phyloP scores from a whole-genome alignment of 805 yeast genomes.

The Spathaspora arborariae region DNA sequence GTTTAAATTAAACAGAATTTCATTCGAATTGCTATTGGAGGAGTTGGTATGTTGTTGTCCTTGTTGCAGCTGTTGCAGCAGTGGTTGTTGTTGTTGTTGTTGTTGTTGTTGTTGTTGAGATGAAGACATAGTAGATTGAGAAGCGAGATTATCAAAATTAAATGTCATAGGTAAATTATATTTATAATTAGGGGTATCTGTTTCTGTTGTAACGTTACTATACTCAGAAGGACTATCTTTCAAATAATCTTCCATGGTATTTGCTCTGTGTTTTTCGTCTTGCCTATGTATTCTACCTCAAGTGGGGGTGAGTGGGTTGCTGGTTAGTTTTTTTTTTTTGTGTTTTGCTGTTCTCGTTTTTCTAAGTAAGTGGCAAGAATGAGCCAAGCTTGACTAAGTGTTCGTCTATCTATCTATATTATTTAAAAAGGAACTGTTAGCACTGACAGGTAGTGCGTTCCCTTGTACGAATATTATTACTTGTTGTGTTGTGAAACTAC shows the following conservation, averaged over 20 bases:
- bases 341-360: not conserved
- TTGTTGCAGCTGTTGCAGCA: no score
- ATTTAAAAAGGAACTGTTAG: not conserved
- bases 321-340: not conserved
- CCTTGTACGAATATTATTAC: not conserved
- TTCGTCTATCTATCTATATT: not conserved
- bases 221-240: slow-evolving; percentile 12
- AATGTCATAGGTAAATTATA: slow-evolving; percentile 2
- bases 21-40: slow-evolving; percentile 1
- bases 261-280: not conserved
- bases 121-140: not conserved
- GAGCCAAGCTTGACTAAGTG: not conserved
- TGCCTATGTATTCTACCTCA: not conserved
- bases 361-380: not conserved
- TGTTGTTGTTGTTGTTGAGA: not conserved
- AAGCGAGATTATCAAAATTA: not conserved
- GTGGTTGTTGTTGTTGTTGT: not conserved
- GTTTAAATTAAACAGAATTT: slow-evolving; percentile 6
- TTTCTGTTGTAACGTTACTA: not conserved
- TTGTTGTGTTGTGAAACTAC: not conserved
- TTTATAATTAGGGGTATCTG: slow-evolving; percentile 5
- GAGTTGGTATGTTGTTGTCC: not conserved
- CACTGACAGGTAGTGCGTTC: not conserved
- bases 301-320: slow-evolving; percentile 2
- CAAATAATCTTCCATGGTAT: slow-evolving; percentile 11